These are phyloP conservation scores for Chrysochromulina parva DNA, from an alignment of 78 protist genomes.

Conservation along the genomic window DNA sequence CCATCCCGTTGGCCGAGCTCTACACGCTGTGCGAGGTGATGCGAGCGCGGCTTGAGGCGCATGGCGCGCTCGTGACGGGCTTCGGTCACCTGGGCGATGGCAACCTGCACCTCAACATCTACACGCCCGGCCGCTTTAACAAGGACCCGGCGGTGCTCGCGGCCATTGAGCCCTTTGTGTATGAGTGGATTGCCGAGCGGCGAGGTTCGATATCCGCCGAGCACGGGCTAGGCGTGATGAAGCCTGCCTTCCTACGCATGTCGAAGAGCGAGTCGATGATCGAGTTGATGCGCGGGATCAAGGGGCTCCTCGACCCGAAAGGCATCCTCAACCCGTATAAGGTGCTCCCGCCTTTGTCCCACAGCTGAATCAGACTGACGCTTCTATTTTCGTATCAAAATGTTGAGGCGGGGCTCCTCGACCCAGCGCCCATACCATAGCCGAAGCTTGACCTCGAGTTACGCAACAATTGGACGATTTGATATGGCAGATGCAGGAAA, in stretches of 20 bases:
- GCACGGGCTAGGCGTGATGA: conserved; percentile 89
- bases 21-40: conserved; percentile 65
- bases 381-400: too few relatives aligned
- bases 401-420: too few relatives aligned
- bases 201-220: conserved; percentile 84
- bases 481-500: too few relatives aligned
- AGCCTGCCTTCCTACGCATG: conserved; percentile 49
- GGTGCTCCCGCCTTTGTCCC: conserved; percentile 43
- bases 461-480: too few relatives aligned
- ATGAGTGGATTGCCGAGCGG: conserved; percentile 63
- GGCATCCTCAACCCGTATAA: conserved; percentile 90
- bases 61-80: conserved; percentile 51
- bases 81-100: conserved; percentile 92
- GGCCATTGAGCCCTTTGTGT: conserved; percentile 79
- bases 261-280: conserved; percentile 62
- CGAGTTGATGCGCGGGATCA: conserved; percentile 67
- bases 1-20: conserved; percentile 35
- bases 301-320: conserved; percentile 81
- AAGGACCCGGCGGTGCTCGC: not conserved
- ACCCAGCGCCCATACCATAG: too few relatives aligned
- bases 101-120: conserved; percentile 84
- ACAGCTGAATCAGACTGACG: too few relatives aligned
- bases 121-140: conserved; percentile 32
- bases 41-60: conserved; percentile 47
- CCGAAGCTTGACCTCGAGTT: too few relatives aligned